phyloP scores from a whole-genome alignment of 306 rosid genomes.

The Mucuna pruriens region DNA sequence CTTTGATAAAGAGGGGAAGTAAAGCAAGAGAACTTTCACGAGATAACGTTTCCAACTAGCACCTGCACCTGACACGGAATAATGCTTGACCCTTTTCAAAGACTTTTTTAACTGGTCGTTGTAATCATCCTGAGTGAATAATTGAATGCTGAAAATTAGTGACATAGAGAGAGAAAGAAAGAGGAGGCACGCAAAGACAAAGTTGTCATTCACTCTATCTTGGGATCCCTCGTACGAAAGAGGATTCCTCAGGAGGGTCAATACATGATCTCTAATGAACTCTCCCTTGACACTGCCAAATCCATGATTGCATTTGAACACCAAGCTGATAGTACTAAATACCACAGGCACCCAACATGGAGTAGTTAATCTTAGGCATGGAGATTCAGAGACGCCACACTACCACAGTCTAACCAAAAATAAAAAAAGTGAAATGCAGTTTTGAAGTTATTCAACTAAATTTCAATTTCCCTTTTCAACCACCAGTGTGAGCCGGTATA shows the following conservation, averaged over 20 bases:
- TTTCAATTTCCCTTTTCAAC: background rate
- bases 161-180: conserved; percentile 19
- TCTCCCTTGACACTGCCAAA: conserved; percentile 23
- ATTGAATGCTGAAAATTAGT: conserved; percentile 37
- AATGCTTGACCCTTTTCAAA: conserved; percentile 45
- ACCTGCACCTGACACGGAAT: conserved; percentile 61
- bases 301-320: conserved; percentile 15
- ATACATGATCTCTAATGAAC: conserved; percentile 7
- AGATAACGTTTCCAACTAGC: conserved; percentile 49
- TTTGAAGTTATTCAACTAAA: background rate
- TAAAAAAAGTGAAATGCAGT: background rate
- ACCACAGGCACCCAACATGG: background rate
- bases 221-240: conserved; percentile 37
- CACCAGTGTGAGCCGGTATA: background rate
- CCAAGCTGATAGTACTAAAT: conserved; percentile 21
- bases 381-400: background rate
- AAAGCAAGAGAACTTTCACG: conserved; percentile 46
- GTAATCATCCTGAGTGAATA: conserved; percentile 34
- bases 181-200: conserved; percentile 41
- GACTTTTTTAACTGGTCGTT: conserved; percentile 39
- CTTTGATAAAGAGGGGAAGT: conserved; percentile 35
- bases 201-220: conserved; percentile 42
- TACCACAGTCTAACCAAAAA: background rate
- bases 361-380: background rate
- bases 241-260: conserved; percentile 30